Base-by-base conservation (phyloP, 257 asterid species). In the Solanum sitiens region DNA sequence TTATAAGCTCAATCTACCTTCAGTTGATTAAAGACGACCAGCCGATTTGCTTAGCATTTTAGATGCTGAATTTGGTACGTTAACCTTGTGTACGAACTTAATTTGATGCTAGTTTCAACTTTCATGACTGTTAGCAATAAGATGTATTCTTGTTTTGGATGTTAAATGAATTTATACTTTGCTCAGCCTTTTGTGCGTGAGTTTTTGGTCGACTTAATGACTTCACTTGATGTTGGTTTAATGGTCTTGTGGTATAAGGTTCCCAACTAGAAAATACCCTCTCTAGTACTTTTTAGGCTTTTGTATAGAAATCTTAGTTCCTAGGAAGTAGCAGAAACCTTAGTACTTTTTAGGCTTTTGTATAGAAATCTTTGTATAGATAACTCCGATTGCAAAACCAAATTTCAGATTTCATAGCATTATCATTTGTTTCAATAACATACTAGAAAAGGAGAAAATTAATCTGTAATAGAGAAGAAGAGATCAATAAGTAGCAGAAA, bases 1-100 rank as follows among this genome's bases (percentile, higher is more conserved):
- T 33, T 89, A 92, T 86, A 89, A 89, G 84, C 93, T 91, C 63
- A 72, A 87, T 53, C 85, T 91, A 44, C 87, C 89, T 50, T 77
- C 74, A 44, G 86, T 76, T 86, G 67, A 72, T 50, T 87, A 42
- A 77, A 9, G 33, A 13, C 13, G 13, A 44, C 7, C 21, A 70
- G 35, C n/a, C 8, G 44, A 53, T 53, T 87, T 6, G 72, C 61
- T 88, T 45, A 39, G 53, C 68, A 6, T 84, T 25, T 53, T 33
- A 39, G 39, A n/a, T 72, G 33, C 67, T 33, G 33, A 2, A 9
- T 88, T 76, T 59, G 23, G 40, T 47, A 61, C 5, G 74, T 67
- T 73, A 3, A 77, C 67, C 86, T 76, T 75, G 70, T 86, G 59
- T 33, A 12, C 42, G n/a, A 39, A 47, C 74, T 84, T 47, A 42